Base-by-base conservation (phyloP, 306 rosid genomes). In the Vigna unguiculata region DNA sequence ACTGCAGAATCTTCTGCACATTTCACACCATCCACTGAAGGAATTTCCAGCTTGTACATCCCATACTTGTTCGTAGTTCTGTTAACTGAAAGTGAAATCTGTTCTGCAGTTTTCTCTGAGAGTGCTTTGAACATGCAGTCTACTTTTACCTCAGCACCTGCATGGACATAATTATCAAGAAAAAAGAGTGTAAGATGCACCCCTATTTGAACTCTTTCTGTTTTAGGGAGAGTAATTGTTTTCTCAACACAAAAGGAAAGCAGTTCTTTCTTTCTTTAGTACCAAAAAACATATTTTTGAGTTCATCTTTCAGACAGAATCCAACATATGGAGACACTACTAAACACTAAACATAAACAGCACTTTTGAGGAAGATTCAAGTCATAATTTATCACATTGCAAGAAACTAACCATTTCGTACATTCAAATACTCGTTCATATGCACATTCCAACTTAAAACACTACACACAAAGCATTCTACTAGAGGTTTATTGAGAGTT, bases 1-100 rank as follows among this genome's bases (percentile, higher is more conserved):
- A 95, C 78, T 19, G 74, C 88, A 9, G 98, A 88, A 43, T 89
- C 96, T 77, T 92, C 95, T 36, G 97, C 97, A 59, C 98, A 95
- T 80, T 84, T 91, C 67, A 95, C 90, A 57, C 98, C 98, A 60
- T 95, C 98, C 48, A 95, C 86, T 10, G 97, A 87, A 61, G 98
- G 98, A 57, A 95, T 90, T 78, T 88, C 96, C 87, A 95, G 53
- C 83, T 49, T 92, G 89, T 92, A 95, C 52, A 95, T 53, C 25
- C 96, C 98, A 78, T 72, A 66, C 71, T 78, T 89, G 51, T 95
- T 89, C 60, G 98, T 95, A 1, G 98, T 95, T 86, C 96, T 87
- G 70, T 89, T 95, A 64, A 88, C 98, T 63, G 97, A 95, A 54
- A 95, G 74, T 67, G 91, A 77, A 80, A 95, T 89, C 69, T 95